Percentiles rank a stretch among this genome's conserved stretches.
Conservation (phyloP, 306 rosid genomes). For the Argentina anserina region DNA sequence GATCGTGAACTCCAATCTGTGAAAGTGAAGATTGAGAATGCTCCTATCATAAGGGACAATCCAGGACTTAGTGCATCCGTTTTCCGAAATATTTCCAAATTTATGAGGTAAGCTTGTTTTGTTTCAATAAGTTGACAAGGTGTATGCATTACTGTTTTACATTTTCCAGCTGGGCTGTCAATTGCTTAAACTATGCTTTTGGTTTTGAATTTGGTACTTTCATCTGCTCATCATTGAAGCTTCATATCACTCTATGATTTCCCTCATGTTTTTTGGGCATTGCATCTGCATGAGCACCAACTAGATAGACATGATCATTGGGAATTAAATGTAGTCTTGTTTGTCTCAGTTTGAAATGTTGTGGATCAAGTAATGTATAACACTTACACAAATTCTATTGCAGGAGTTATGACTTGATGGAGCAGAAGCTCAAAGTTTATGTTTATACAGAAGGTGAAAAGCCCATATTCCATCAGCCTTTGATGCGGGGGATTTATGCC, state of each 20-base stretch:
- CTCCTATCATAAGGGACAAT: conserved; percentile 33
- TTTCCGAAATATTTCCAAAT: conserved; percentile 61
- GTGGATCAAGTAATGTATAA: conserved; percentile 15
- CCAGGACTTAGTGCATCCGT: conserved; percentile 55
- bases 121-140: neutral
- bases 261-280: neutral
- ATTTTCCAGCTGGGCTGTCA: neutral
- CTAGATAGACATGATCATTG: neutral
- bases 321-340: neutral
- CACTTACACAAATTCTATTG: conserved; percentile 9
- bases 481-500: conserved; percentile 79
- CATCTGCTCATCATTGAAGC: neutral
- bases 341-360: neutral
- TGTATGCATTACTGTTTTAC: neutral
- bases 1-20: conserved; percentile 68
- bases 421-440: conserved; percentile 68
- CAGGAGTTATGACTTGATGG: conserved; percentile 92
- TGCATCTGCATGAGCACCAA: too few relatives aligned
- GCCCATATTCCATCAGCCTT: conserved; percentile 85
- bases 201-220: neutral
- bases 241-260: neutral
- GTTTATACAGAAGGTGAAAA: conserved; percentile 75
- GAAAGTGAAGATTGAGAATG: conserved; percentile 57
- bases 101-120: conserved; percentile 49
- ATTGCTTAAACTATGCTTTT: neutral